Evolutionary conservation across 352 stramenopile genomes (phyloP), one percentile per base, ranked within the genome.

Genomic region (Plasmopara halstedii): DNA sequence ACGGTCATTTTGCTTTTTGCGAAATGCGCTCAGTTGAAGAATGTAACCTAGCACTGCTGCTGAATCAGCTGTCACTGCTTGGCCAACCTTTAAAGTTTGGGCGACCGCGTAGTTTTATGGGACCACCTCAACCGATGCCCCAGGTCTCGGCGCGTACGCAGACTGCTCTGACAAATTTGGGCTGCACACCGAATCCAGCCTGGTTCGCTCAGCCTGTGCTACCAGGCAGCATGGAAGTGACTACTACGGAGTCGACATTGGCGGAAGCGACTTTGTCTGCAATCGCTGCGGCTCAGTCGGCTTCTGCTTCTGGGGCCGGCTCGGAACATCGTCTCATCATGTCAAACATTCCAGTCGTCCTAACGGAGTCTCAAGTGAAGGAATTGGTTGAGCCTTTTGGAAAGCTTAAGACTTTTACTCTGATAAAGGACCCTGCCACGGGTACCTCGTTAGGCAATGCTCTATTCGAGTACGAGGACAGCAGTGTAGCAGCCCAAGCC

Each of bases 11-110:
- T 44, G 83, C 83, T 1, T 94, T 94, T 36, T 91, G 80, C 26
- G 83, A 94, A 54, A 94, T 94, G 83, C 75, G 83, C 4, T 79
- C 77, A 0, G 73, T 89, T 1, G 83, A 94, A 34, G 83, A 94
- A 55, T 92, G 80, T 44, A 94, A 88, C 48, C 63, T 94, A 35
- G 83, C 83, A 23, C 53, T 94, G 23, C 64, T 94, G 36, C 42
- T 94, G 18, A 94, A 94, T 46, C 80, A 91, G 33, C 47, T 94
- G 1, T 72, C 75, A 13, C 50, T 94, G 43, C 61, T 92, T 8
- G 80, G 80, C 2, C 77, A 88, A 27, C 83, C 82, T 9, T 62
- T 94, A 22, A 94, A 94, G 62, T 92, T 94, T 68, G 83, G 83
- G 15, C 73, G 83, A 6, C 83, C 83, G 2, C 70, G 75, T 25